Conservation (phyloP, 208 protist genomes). For the Leishmania major region DNA sequence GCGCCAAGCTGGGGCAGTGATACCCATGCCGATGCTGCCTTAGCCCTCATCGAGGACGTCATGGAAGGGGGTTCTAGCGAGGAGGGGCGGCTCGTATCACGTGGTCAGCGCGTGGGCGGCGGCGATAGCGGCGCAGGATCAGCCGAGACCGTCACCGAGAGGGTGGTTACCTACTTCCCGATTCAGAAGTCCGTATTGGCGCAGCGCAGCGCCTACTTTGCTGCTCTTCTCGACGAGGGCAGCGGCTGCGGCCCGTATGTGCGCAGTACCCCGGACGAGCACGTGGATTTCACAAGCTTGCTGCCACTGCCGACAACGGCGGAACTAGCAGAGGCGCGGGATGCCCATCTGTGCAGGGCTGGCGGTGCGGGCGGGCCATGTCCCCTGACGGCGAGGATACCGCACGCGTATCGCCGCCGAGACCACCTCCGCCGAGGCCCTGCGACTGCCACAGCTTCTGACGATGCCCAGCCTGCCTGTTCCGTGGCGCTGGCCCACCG, state of each 20-base stretch:
- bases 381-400: background rate
- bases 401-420: background rate
- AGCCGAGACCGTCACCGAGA: background rate
- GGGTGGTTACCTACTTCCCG: slow-evolving; percentile 26
- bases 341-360: background rate
- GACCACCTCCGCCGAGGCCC: background rate
- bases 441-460: background rate
- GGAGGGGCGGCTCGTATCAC: background rate
- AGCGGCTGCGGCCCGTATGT: slow-evolving; percentile 25
- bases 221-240: slow-evolving; percentile 9
- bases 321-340: background rate
- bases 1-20: slow-evolving; percentile 12
- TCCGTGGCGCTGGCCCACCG: background rate
- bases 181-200: slow-evolving; percentile 12
- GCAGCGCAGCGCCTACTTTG: slow-evolving; percentile 21
- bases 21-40: slow-evolving; percentile 14
- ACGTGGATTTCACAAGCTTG: slow-evolving; percentile 22
- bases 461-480: background rate
- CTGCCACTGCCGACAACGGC: background rate
- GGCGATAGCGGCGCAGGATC: background rate
- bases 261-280: slow-evolving; percentile 25
- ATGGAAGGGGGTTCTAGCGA: background rate
- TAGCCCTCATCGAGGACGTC: slow-evolving; percentile 23
- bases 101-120: background rate
- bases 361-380: background rate